Evolutionary conservation across 2,329 filamentous ascomycete species (phyloP).

Genomic region (Diaporthe australafricana): DNA sequence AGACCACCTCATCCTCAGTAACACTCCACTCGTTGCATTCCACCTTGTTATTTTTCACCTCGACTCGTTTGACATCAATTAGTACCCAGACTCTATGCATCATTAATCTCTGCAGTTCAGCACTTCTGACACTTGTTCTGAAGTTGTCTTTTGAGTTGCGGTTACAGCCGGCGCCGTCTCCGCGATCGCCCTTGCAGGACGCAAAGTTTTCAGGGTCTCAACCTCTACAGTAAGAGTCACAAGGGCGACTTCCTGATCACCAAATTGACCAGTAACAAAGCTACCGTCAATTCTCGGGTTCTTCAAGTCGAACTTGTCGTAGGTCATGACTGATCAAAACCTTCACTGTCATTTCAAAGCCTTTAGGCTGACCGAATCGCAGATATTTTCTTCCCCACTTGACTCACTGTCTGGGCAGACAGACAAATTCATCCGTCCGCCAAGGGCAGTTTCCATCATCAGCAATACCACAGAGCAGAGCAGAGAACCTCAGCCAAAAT

Average conservation of each 20-base stretch:
- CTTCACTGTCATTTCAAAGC: neutral
- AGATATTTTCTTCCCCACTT: neutral
- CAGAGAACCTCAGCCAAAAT: neutral
- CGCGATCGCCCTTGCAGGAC: conserved; percentile 33
- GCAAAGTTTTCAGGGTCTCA: conserved; percentile 35
- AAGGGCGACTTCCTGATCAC: neutral
- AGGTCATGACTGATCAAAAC: neutral
- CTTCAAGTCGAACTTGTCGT: neutral
- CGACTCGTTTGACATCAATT: neutral
- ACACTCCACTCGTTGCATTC: neutral
- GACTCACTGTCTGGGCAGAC: neutral
- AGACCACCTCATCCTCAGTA: neutral
- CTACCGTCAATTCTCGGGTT: neutral
- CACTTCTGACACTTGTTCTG: neutral
- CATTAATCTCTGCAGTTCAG: neutral
- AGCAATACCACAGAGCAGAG: neutral
- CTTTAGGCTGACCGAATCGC: neutral
- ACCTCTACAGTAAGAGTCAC: neutral
- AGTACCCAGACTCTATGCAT: neutral
- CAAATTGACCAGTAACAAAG: neutral
- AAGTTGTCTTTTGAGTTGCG: conserved; percentile 6
- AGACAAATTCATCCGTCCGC: neutral
- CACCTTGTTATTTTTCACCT: neutral
- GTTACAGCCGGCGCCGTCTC: conserved; percentile 30
- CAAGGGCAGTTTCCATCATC: neutral